Evolutionary conservation across 306 rosid genomes (phyloP).

Genomic region (Acacia acuminata): DNA sequence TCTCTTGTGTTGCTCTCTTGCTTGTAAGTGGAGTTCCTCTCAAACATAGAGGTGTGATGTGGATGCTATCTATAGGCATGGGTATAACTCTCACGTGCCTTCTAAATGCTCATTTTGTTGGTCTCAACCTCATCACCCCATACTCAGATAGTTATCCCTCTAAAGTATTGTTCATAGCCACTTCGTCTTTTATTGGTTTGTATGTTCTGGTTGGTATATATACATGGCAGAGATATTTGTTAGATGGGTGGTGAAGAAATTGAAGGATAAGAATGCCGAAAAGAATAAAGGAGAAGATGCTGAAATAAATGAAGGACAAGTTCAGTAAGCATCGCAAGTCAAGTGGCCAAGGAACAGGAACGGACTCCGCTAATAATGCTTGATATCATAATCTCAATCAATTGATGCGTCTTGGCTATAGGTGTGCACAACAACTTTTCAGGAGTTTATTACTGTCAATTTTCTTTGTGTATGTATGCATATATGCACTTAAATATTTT

Average conservation of each 20-base stretch:
- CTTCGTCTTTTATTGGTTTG: neutral
- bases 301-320: neutral
- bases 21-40: neutral
- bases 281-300: no score
- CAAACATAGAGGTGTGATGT: neutral
- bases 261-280: neutral
- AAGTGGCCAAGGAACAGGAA: neutral
- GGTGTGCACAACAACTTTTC: no score
- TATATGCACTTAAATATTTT: no score
- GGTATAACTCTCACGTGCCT: neutral
- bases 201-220: neutral
- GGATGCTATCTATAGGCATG: neutral
- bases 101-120: neutral
- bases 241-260: neutral
- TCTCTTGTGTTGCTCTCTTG: neutral
- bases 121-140: neutral
- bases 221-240: neutral
- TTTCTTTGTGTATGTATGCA: no score
- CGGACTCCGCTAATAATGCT: neutral
- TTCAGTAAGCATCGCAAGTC: neutral
- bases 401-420: no score
- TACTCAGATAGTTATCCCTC: no score
- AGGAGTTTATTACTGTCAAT: no score
- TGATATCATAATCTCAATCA: no score
- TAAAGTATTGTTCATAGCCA: no score